These are phyloP conservation scores for Leccinum barrowsii DNA, from an alignment of 768 basidiomycete species.

Conservation along the genomic window DNA sequence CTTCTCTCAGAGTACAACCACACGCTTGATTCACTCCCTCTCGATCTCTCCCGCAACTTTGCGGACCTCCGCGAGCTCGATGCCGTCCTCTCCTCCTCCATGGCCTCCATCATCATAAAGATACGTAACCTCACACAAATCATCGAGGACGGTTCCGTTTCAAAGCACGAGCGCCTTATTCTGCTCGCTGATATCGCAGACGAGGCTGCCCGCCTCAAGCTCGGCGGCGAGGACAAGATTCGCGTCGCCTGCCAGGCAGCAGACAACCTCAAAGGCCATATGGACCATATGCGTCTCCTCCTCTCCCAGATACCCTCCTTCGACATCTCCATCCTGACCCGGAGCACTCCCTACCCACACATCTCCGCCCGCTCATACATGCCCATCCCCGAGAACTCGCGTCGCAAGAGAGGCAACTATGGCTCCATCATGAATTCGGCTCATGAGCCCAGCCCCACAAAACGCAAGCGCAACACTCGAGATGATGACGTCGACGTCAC, in stretches of 20 bases:
- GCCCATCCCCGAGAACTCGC: constrained; percentile 66
- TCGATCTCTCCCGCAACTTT: constrained; percentile 91
- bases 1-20: constrained; percentile 85
- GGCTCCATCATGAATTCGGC: constrained; percentile 49
- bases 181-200: constrained; percentile 92
- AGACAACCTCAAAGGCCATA: constrained; percentile 74
- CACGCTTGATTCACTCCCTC: constrained; percentile 88
- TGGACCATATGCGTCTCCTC: constrained; percentile 57
- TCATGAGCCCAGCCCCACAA: constrained; percentile 60
- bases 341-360: constrained; percentile 73
- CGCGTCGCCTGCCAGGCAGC: constrained; percentile 89
- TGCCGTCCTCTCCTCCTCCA: constrained; percentile 90
- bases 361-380: constrained; percentile 66
- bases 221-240: constrained; percentile 98
- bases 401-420: constrained; percentile 55
- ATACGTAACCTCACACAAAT: constrained; percentile 71
- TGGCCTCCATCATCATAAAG: constrained; percentile 76
- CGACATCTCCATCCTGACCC: constrained; percentile 51
- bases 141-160: constrained; percentile 60
- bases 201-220: constrained; percentile 85
- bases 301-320: constrained; percentile 63
- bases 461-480: constrained; percentile 54
- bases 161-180: constrained; percentile 75
- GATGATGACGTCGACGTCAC: constrained; percentile 63
- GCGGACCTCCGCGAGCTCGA: constrained; percentile 98